These are phyloP conservation scores for Zygosaccharomyces sapae DNA, from an alignment of 1,139 yeast species.

Conservation along the genomic window DNA sequence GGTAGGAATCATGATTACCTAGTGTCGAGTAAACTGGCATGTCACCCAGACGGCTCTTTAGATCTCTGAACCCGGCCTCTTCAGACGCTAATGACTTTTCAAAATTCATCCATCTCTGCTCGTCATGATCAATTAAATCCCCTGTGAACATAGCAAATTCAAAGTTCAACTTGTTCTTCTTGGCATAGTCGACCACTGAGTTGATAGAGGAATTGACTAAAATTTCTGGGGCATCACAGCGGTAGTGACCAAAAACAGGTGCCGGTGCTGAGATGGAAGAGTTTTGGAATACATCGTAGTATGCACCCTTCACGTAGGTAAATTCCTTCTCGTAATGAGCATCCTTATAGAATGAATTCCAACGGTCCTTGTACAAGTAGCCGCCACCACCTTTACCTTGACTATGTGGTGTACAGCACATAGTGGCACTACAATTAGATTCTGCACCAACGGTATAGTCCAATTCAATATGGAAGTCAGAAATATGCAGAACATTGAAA, in stretches of 20 bases:
- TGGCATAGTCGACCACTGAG: conserved; percentile 41
- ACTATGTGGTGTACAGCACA: conserved; percentile 36
- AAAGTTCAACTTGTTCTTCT: conserved; percentile 39
- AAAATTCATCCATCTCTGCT: conserved; percentile 42
- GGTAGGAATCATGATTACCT: conserved; percentile 73
- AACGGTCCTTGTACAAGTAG: conserved; percentile 20
- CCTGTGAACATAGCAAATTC: conserved; percentile 68
- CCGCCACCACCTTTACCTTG: conserved; percentile 24
- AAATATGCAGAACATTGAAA: conserved; percentile 61
- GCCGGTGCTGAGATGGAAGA: conserved; percentile 49
- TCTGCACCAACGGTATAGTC: conserved; percentile 57
- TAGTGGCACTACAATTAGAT: conserved; percentile 49
- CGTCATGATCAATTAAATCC: conserved; percentile 63
- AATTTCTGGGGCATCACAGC: conserved; percentile 62
- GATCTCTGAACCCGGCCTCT: conserved; percentile 46
- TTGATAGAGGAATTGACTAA: conserved; percentile 54
- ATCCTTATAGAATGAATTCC: conserved; percentile 37
- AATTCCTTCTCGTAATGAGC: conserved; percentile 41
- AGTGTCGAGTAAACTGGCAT: conserved; percentile 61
- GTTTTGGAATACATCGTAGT: conserved; percentile 32
- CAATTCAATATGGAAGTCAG: conserved; percentile 60
- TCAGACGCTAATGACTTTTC: conserved; percentile 54
- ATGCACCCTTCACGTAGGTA: conserved; percentile 38
- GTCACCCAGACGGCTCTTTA: conserved; percentile 51
- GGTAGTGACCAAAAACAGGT: conserved; percentile 55